Base-by-base conservation (phyloP, 345 rosid genomes). In the Eutrema japonicum region DNA sequence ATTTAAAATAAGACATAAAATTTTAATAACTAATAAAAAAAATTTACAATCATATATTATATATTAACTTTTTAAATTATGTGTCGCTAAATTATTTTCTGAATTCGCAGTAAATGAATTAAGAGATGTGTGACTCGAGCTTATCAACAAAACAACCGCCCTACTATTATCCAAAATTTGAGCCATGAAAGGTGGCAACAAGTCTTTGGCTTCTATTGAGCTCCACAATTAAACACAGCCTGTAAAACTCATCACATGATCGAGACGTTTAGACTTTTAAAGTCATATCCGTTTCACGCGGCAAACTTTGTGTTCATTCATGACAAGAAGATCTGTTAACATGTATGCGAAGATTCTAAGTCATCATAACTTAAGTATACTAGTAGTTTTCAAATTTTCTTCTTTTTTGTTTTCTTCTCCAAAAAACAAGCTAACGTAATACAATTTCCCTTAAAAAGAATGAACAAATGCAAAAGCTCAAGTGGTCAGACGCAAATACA, bases 391-490 rank as follows among this genome's bases (percentile, higher is more conserved):
- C 52, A 13, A 12, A 3, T 61, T 7, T 53, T 26, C 7, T 6
- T 26, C 11, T 14, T 46, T 35, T 3, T 5, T 18, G 22, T 18
- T 18, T 18, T 18, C 3, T 33, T 12, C 0, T 12, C 0, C 5
- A 7, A 43, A 56, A 70, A 40, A 43, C 6, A 18, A 48, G 32
- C 75, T 70, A 22, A 70, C 22, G n/a, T 55, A 41, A 43, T 70
- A 71, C 80, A 71, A 35, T n/a, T 43, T 66, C 49, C 16, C 27
- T 36, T 64, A 56, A 2, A 6, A 77, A 71, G 80, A 71, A 77
- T 77, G 76, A 77, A 77, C 62, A 71, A 77, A 77, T 77, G 68
- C 72, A 49, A 69, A 50, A 55, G 70, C 79, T 43, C 70, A 61
- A 62, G 70, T 26, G 65, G 66, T 63, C 75, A 62, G 79, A 64